These are phyloP conservation scores for Mycena vulgaris DNA, from an alignment of 768 basidiomycete genomes.

Conservation along the genomic window DNA sequence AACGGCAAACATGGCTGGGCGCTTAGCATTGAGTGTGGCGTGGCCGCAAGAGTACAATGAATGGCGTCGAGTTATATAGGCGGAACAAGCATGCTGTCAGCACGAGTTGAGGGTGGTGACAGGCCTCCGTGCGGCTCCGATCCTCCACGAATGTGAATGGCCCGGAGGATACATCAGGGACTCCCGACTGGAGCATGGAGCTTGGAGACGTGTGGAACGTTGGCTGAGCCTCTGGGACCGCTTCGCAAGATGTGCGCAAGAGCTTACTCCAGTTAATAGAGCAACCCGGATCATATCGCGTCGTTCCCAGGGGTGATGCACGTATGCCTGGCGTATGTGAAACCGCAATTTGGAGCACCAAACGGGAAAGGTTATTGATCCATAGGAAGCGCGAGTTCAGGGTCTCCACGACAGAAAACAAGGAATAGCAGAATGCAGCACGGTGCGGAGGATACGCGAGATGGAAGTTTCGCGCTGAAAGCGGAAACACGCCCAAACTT, in stretches of 20 bases:
- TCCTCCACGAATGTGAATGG: constrained; percentile 11
- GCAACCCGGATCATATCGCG: neutral
- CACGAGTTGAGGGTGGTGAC: constrained; percentile 27
- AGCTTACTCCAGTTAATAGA: constrained; percentile 7
- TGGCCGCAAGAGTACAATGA: constrained; percentile 33
- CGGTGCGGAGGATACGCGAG: no score
- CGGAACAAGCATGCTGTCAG: constrained; percentile 29
- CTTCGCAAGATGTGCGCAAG: neutral
- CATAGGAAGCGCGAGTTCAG: no score
- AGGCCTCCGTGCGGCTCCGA: constrained; percentile 22
- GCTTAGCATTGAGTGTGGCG: constrained; percentile 32
- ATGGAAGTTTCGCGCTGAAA: no score
- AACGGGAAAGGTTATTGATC: no score
- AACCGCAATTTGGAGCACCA: no score
- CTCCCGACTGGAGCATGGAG: neutral
- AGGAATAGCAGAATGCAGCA: no score
- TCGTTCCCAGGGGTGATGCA: constrained; percentile 13
- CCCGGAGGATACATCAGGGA: constrained; percentile 8
- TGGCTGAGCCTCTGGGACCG: neutral
- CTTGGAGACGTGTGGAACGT: constrained; percentile 1
- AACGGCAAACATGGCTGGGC: constrained; percentile 31
- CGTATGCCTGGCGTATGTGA: no score
- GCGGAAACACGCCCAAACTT: no score
- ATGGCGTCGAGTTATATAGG: constrained; percentile 31
- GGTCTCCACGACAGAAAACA: no score